Percentiles rank a stretch among this genome's conserved stretches.
Evolutionary conservation across 805 yeast genomes (phyloP).

Genomic region (Dipodascus albidus): DNA sequence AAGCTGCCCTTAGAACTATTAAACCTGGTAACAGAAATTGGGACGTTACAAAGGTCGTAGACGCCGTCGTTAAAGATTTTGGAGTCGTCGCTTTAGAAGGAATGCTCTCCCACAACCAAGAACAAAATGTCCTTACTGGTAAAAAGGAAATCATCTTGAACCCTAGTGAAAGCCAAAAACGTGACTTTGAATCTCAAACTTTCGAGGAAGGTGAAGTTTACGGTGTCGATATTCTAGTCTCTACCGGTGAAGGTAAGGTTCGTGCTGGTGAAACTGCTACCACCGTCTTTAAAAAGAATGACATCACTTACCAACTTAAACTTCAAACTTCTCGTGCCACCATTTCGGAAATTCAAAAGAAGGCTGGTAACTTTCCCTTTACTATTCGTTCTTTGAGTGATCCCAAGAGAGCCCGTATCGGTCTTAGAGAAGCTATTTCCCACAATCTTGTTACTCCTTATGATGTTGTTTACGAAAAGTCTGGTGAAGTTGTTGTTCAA

Average conservation of each 20-base stretch:
- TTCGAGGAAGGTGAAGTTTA: constrained; percentile 70
- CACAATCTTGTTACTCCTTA: constrained; percentile 58
- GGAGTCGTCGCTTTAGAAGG: constrained; percentile 58
- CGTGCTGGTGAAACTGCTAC: constrained; percentile 48
- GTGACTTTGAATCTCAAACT: constrained; percentile 48
- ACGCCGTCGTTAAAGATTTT: constrained; percentile 46
- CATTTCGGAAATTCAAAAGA: constrained; percentile 55
- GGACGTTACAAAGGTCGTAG: constrained; percentile 62
- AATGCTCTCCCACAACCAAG: constrained; percentile 65
- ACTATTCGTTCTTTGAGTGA: constrained; percentile 54
- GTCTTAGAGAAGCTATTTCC: constrained; percentile 58
- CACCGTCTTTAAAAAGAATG: constrained; percentile 61
- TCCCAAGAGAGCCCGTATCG: constrained; percentile 61
- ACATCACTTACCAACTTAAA: constrained; percentile 55
- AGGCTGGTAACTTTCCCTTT: constrained; percentile 58
- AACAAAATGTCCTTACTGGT: constrained; percentile 56
- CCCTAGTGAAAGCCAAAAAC: constrained; percentile 57
- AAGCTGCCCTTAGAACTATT: constrained; percentile 63
- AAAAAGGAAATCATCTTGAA: constrained; percentile 66
- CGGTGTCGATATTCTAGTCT: constrained; percentile 60
- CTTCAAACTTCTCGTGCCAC: constrained; percentile 59
- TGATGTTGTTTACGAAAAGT: constrained; percentile 57
- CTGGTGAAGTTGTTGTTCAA: constrained; percentile 57
- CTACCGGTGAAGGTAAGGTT: constrained; percentile 62
- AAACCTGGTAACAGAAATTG: constrained; percentile 59